These are phyloP conservation scores for Ceratocystis huliohia DNA, from an alignment of 2,329 filamentous ascomycete genomes.

Conservation along the genomic window DNA sequence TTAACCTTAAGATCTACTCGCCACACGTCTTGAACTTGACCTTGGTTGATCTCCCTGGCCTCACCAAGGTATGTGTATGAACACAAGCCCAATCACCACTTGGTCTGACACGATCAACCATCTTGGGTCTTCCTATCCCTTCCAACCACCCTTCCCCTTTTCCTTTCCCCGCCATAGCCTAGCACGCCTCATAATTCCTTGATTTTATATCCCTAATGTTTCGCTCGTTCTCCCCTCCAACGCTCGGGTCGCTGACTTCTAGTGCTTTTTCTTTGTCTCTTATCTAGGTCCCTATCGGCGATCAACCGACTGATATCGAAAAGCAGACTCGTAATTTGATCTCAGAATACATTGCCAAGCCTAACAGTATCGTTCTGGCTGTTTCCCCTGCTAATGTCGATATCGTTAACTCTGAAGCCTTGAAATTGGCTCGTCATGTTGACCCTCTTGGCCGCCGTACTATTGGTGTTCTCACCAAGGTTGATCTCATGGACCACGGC, in stretches of 20 bases:
- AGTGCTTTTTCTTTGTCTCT: background rate
- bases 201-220: too few relatives aligned
- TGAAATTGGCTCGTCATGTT: constrained; percentile 94
- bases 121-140: background rate
- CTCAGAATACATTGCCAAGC: constrained; percentile 95
- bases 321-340: constrained; percentile 96
- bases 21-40: constrained; percentile 94
- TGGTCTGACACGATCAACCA: background rate
- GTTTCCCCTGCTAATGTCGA: constrained; percentile 97
- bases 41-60: constrained; percentile 83
- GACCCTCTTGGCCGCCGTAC: constrained; percentile 88
- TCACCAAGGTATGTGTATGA: constrained; percentile 64
- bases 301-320: constrained; percentile 95
- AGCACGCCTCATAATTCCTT: too few relatives aligned
- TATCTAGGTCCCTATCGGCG: constrained; percentile 76
- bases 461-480: constrained; percentile 91
- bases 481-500: constrained; percentile 97
- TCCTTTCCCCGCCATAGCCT: background rate
- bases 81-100: background rate
- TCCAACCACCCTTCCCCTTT: background rate
- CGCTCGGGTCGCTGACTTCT: constrained; percentile 17
- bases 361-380: constrained; percentile 93
- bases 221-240: background rate
- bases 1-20: constrained; percentile 97
- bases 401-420: constrained; percentile 91